Base-by-base conservation (phyloP, 345 rosid genomes). In the Eucalyptus marginata region DNA sequence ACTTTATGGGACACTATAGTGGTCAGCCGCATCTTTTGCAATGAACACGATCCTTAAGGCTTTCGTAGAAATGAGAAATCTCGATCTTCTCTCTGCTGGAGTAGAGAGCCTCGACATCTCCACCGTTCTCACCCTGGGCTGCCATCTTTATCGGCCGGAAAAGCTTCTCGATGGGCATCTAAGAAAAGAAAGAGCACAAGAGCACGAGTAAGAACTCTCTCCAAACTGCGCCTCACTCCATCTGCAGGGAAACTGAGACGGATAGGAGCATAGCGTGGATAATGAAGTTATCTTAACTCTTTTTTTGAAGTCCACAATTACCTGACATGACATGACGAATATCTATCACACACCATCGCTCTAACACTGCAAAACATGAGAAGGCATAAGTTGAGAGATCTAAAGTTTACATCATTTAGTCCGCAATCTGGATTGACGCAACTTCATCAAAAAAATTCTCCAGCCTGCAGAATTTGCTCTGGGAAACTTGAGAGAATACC, bases 11-110 rank as follows among this genome's bases (percentile, higher is more conserved):
- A 68, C 40, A 40, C 40, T 40, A 36, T 36, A 40, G 40, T 40
- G 40, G 40, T 40, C 40, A 40, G 36, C 40, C 44, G 81, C 44
- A 33, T 66, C 47, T 88, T 91, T 95, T 94, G 92, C 86, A 95
- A 83, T 97, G 94, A 17, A 95, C 93, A 2, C 96, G 88, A 62
- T 98, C 99, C 92, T 94, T 95, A 62, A 96, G 96, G 91, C 99
- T 95, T 89, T 95, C 96, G 18, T 92, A 94, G 89, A 98, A 98
- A 52, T 18, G 56, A 52, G 56, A 22, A 52, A 18, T 52, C 24
- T 52, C 18, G 24, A 52, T 52, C 56, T 52, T 18, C 56, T 52
- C 4, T 52, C 4, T 1, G 4, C 56, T 8, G 0, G 56, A 0
- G 56, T 18, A 52, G 24, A 52, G 7, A 18, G 56, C 10, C 24